These are phyloP conservation scores for Letharia lupina DNA, from an alignment of 495 filamentous ascomycete genomes.

Conservation along the genomic window DNA sequence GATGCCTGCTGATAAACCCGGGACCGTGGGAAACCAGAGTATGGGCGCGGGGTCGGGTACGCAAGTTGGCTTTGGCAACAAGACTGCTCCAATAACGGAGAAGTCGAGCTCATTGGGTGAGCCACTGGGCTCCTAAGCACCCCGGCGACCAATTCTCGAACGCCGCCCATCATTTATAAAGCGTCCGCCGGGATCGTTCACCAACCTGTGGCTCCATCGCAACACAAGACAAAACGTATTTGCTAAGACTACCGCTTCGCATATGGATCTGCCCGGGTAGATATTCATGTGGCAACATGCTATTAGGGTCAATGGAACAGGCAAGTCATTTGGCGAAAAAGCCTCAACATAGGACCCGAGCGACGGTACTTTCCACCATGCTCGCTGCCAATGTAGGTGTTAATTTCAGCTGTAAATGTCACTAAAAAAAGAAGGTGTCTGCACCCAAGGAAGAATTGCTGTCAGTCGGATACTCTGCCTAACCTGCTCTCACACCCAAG, in stretches of 20 bases:
- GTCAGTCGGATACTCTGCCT: too few species aligned
- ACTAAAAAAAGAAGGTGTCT: not conserved
- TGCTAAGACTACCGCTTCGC: not conserved
- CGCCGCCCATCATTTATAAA: not conserved
- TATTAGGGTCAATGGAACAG: not conserved
- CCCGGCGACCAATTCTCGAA: not conserved
- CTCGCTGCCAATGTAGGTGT: not conserved
- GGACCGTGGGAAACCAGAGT: constrained; percentile 23
- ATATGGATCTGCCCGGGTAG: not conserved
- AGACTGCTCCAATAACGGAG: constrained; percentile 25
- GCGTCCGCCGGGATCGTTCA: not conserved
- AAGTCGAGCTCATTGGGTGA: constrained; percentile 31
- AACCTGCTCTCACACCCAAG: not conserved
- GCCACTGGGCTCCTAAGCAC: constrained; percentile 24
- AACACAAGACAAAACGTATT: not conserved
- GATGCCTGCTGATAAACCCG: constrained; percentile 23
- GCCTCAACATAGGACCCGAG: not conserved
- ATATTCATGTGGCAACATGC: not conserved
- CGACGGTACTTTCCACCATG: not conserved
- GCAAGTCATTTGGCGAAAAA: not conserved
- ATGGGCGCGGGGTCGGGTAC: constrained; percentile 25
- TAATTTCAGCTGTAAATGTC: not conserved
- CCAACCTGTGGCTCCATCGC: not conserved
- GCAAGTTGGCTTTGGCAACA: constrained; percentile 32
- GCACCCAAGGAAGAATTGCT: too few species aligned